Evolutionary conservation across 169 alveolate species (phyloP), one percentile per base, ranked within the genome.

Genomic region (Condylostoma magnum): DNA sequence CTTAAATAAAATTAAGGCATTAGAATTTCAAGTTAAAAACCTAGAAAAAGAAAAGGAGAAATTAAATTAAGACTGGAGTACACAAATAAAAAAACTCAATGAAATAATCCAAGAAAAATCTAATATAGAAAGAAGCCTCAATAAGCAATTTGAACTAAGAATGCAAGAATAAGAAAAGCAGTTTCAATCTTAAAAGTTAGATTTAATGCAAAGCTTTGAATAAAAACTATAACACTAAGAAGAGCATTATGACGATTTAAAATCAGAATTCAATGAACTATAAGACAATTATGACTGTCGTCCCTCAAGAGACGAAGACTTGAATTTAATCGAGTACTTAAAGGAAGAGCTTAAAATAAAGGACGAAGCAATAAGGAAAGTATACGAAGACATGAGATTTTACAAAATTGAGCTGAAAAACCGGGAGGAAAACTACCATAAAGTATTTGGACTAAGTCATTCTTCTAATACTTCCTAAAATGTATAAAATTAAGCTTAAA

Each of bases 281-380:
- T 77, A 87, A 73, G 75, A 83, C 3, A 53, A 79, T 28, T 90
- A 83, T 66, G 94, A 86, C 47, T 81, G 79, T 27, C 77, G 96
- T 25, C 94, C 96, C 30, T 72, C 89, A 22, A 63, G 96, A 73
- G 92, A 89, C 46, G 96, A 90, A 73, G 96, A 90, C 58, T 63
- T 86, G 27, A 93, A 84, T 33, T 74, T 80, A 66, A 86, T 90
- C 33, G 80, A 80, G 50, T 55, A 79, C 55, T 54, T 86, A 27
- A 60, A 87, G 57, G 74, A 68, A 52, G 89, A 87, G 77, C 72
- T 90, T 20, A 52, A 55, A 33, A 71, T 73, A 37, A 90, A 82
- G 74, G 96, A 90, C 33, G 78, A 80, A 56, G 83, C 76, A 25
- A 44, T 90, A 5, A 85, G 83, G 68, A 89, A 85, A 67, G 78